Evolutionary conservation across 1,284 basidiomycete genomes (phyloP).

Genomic region (Somion occarium): DNA sequence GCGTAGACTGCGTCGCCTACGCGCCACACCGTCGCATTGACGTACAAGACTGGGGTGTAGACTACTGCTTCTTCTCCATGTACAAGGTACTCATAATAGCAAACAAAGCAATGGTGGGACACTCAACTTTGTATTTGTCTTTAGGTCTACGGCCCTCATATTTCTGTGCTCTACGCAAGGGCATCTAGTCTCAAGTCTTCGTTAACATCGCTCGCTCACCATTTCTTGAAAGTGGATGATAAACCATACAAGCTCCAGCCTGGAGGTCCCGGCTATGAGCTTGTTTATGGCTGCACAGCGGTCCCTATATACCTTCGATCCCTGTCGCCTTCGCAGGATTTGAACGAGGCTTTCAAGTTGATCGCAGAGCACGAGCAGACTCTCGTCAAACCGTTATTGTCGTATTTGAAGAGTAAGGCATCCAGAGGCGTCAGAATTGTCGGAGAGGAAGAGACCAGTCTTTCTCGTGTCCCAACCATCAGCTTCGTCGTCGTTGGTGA

Average conservation of each 20-base stretch:
- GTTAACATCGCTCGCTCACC: slow-evolving; percentile 58
- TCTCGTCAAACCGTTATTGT: slow-evolving; percentile 37
- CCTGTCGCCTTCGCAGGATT: slow-evolving; percentile 42
- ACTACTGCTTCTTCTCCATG: slow-evolving; percentile 67
- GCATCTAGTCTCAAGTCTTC: slow-evolving; percentile 39
- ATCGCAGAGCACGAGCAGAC: slow-evolving; percentile 43
- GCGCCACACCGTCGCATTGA: slow-evolving; percentile 70
- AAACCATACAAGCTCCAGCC: slow-evolving; percentile 64
- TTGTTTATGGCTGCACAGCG: slow-evolving; percentile 54
- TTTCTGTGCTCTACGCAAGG: slow-evolving; percentile 62
- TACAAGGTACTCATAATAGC: slow-evolving; percentile 60
- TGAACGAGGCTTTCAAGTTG: slow-evolving; percentile 43
- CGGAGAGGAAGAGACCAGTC: slow-evolving; percentile 45
- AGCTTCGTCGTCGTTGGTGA: slow-evolving; percentile 65
- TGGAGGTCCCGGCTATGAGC: slow-evolving; percentile 72
- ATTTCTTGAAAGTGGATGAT: slow-evolving; percentile 55
- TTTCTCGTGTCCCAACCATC: slow-evolving; percentile 62
- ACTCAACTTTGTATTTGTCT: neutral
- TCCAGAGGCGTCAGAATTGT: slow-evolving; percentile 62
- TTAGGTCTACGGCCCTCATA: slow-evolving; percentile 76
- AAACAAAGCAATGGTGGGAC: neutral
- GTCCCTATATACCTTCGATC: slow-evolving; percentile 62
- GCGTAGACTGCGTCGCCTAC: slow-evolving; percentile 76
- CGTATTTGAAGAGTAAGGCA: slow-evolving; percentile 35
- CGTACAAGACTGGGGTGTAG: slow-evolving; percentile 71